phyloP scores from a whole-genome alignment of 768 basidiomycete species.

The Leccinum imitatum region DNA sequence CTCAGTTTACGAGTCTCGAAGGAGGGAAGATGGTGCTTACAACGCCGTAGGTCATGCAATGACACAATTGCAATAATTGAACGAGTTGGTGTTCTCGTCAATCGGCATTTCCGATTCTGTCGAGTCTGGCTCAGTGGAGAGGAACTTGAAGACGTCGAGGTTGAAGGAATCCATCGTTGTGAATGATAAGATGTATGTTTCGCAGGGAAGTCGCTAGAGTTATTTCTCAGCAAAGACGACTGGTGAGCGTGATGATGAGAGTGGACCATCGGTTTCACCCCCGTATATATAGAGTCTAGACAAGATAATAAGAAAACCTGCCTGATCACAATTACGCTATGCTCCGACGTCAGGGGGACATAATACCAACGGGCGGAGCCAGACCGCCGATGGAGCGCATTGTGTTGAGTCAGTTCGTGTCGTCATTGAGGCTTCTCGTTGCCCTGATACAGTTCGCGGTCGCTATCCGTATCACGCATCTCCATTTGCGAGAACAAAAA shows the following conservation, averaged over 20 bases:
- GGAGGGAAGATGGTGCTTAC: conserved; percentile 12
- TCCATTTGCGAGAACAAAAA: conserved; percentile 25
- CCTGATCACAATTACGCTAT: conserved; percentile 2
- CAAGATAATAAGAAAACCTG: conserved; percentile 17
- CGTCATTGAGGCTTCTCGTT: not conserved
- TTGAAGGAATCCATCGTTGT: conserved; percentile 22
- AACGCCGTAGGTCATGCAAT: conserved; percentile 15
- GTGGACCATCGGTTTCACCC: not conserved
- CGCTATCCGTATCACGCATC: conserved; percentile 1
- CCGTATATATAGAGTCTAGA: conserved; percentile 15
- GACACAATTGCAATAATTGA: conserved; percentile 11
- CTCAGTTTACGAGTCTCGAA: conserved; percentile 1
- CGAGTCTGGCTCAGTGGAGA: conserved; percentile 3
- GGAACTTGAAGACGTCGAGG: not conserved
- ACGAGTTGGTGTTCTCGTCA: conserved; percentile 5
- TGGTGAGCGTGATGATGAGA: conserved; percentile 3
- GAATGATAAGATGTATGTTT: conserved; percentile 5
- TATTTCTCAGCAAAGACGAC: conserved; percentile 8
- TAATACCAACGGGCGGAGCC: conserved; percentile 6
- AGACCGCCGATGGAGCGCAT: conserved; percentile 11
- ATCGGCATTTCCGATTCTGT: conserved; percentile 13
- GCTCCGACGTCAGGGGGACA: conserved; percentile 4
- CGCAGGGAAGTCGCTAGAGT: conserved; percentile 4
- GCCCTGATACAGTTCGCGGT: conserved; percentile 7
- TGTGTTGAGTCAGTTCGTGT: conserved; percentile 13